Conservation (phyloP, 345 rosid genomes). For the Eucalyptus erythrocorys region DNA sequence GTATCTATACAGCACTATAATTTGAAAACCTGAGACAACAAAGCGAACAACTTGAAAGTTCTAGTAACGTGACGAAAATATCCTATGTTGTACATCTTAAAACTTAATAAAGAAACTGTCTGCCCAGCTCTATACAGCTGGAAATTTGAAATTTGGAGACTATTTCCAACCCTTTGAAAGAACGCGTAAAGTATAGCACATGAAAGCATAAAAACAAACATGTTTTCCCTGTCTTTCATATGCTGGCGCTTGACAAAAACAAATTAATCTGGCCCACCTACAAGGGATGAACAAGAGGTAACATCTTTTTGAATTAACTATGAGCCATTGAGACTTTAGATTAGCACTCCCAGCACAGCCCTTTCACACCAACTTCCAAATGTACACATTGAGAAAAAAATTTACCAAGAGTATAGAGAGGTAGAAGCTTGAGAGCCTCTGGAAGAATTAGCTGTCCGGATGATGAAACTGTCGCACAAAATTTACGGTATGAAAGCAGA, state of each 20-base stretch:
- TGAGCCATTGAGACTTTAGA: background rate
- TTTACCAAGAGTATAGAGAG: conserved; percentile 85
- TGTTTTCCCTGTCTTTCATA: background rate
- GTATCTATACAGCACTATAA: background rate
- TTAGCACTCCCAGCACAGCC: background rate
- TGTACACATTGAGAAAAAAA: background rate
- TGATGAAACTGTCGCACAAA: conserved; percentile 92
- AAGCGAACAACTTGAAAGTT: background rate
- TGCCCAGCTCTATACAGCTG: background rate
- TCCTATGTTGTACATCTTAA: background rate
- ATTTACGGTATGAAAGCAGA: conserved; percentile 80
- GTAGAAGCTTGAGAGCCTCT: conserved; percentile 94
- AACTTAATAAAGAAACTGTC: background rate
- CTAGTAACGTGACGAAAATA: background rate
- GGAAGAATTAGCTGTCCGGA: conserved; percentile 97
- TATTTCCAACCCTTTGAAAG: background rate
- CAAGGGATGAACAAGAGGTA: background rate
- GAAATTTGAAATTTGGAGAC: background rate
- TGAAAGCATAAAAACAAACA: background rate
- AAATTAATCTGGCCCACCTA: background rate
- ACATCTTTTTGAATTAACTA: background rate
- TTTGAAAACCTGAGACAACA: background rate
- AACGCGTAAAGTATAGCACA: background rate
- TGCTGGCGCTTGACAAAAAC: background rate
- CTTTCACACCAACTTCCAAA: background rate